A percentile compares a stretch with the other conserved stretches of the same genome.
These are phyloP conservation scores for Omphalotus guepiniiformis DNA, from an alignment of 768 basidiomycete species.

Conservation along the genomic window DNA sequence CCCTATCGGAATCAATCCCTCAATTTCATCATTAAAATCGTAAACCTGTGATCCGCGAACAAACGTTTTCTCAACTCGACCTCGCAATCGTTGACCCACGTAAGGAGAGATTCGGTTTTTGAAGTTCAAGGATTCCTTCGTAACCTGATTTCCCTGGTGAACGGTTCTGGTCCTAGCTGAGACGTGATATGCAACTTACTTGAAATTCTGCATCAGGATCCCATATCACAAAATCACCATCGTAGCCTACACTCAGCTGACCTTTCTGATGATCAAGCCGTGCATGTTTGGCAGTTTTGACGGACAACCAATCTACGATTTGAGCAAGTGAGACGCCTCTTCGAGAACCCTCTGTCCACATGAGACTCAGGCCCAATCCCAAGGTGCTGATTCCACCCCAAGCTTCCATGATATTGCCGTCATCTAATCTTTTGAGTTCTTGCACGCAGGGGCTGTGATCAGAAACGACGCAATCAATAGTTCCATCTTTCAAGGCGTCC, in stretches of 20 bases:
- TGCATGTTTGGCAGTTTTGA: constrained; percentile 74
- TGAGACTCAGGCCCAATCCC: constrained; percentile 80
- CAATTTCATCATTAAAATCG: constrained; percentile 27
- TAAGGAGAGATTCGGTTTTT: constrained; percentile 96
- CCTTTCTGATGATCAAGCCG: constrained; percentile 72
- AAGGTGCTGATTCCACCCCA: constrained; percentile 96
- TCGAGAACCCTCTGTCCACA: constrained; percentile 81
- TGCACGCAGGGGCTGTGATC: constrained; percentile 92
- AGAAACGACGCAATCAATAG: constrained; percentile 91
- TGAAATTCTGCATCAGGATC: constrained; percentile 54
- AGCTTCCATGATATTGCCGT: constrained; percentile 80
- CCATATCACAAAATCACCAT: constrained; percentile 88
- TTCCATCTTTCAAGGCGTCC: constrained; percentile 75
- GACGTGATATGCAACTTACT: constrained; percentile 23
- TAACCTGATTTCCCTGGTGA: constrained; percentile 51
- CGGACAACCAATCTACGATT: constrained; percentile 73
- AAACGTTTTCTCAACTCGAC: constrained; percentile 73
- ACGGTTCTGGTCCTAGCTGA: background rate
- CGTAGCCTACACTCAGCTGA: constrained; percentile 62
- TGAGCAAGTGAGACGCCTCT: constrained; percentile 53
- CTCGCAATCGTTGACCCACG: constrained; percentile 65
- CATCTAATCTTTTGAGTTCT: constrained; percentile 72
- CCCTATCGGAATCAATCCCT: background rate
- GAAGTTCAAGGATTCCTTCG: constrained; percentile 69
- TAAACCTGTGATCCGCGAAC: constrained; percentile 76